Base-by-base conservation (phyloP, 345 rosid genomes). In the Geranium brycei region DNA sequence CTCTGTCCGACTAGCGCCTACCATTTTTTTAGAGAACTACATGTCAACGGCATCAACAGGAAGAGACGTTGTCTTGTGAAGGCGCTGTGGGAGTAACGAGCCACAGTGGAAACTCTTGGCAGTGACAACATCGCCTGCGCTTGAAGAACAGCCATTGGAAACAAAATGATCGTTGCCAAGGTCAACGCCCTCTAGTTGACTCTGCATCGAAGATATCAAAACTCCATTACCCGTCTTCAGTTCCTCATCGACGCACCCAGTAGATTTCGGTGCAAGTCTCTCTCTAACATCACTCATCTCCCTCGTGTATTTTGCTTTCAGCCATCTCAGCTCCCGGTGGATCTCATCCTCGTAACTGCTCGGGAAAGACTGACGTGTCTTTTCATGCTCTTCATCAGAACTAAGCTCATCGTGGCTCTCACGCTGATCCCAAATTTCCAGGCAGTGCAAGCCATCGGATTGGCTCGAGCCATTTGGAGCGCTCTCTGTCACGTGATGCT, bases 1-100 rank as follows among this genome's bases (percentile, higher is more conserved):
- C 28, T 23, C 28, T 23, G 28, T 2, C 28, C 28, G 28, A 23
- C 28, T 23, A 23, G 28, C 28, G 2, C 28, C 28, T 23, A 23
- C 28, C 28, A 23, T 23, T 23, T 23, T 23, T 23, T 23, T 23
- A 23, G 28, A 23, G 28, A 23, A 23, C 28, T 35, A 91, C 19
- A 89, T 77, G 72, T 89, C 91, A 56, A 86, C 79, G 4, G 95
- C 86, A 68, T 89, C 97, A 3, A 89, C 96, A 0, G 97, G 96
- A 62, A 93, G 97, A 30, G 98, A 89, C 59, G 89, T 81, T 16
- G 97, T 83, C 63, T 95, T 71, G 55, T 80, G 80, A 61, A 92
- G 88, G 31, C 83, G 77, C 28, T 77, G 78, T 8, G 85, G 87
- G 71, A 79, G 81, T 68, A 87, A 72, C 30, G 67, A 58, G 57